Percentiles rank a stretch among this genome's conserved stretches.
phyloP scores from a whole-genome alignment of 2,329 filamentous ascomycete genomes.

The Penicillium sp. region DNA sequence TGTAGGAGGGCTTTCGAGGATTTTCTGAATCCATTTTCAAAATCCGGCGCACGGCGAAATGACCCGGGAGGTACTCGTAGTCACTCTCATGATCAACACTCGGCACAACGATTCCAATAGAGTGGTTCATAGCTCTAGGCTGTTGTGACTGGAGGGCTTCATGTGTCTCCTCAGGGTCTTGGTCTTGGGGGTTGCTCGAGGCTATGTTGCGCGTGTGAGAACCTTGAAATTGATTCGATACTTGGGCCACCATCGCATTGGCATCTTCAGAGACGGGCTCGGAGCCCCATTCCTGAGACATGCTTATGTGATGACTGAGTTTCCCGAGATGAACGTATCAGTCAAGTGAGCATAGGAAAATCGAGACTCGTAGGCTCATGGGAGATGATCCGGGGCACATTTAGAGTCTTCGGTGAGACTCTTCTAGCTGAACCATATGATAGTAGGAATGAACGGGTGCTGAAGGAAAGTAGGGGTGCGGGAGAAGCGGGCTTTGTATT shows the following conservation, averaged over 20 bases:
- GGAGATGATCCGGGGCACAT: too few relatives aligned
- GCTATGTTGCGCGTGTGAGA: background rate
- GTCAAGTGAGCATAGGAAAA: background rate
- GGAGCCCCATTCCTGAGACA: background rate
- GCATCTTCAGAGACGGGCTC: constrained; percentile 2
- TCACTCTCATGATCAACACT: constrained; percentile 29
- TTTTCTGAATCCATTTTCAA: constrained; percentile 27
- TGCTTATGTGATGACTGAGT: background rate
- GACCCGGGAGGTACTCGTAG: constrained; percentile 42
- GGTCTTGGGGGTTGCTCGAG: background rate
- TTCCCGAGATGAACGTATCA: background rate
- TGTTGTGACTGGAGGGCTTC: background rate
- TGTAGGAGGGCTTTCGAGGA: constrained; percentile 26
- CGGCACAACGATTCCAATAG: constrained; percentile 33
- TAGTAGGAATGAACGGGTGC: too few relatives aligned
- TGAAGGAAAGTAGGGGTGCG: too few relatives aligned
- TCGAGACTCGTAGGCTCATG: background rate
- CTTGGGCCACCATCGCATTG: constrained; percentile 8
- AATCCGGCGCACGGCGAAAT: constrained; percentile 35
- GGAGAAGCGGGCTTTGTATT: too few relatives aligned
- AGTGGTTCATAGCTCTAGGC: background rate
- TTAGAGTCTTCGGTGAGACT: background rate
- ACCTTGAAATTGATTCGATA: constrained; percentile 7
- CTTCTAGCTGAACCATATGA: too few relatives aligned
- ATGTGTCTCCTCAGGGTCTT: background rate